Conservation (phyloP, 768 basidiomycete genomes). For the Pulveroboletus sp. region DNA sequence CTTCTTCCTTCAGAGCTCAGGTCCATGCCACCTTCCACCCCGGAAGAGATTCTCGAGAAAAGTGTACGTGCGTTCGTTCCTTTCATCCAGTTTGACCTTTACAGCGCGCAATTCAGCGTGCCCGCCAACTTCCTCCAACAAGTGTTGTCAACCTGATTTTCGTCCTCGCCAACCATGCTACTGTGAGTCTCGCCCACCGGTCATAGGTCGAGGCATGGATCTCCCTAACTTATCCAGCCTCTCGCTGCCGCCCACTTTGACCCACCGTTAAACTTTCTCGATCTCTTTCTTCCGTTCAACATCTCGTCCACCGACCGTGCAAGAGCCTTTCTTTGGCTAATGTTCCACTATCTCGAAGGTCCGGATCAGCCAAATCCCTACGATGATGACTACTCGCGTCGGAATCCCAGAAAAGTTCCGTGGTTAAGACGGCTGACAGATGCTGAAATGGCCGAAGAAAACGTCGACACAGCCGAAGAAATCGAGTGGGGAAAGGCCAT, state of each 20-base stretch:
- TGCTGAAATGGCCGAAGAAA: conserved; percentile 57
- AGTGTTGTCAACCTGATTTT: conserved; percentile 86
- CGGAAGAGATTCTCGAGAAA: conserved; percentile 67
- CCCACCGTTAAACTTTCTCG: conserved; percentile 67
- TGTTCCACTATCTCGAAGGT: conserved; percentile 77
- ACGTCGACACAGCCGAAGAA: conserved; percentile 75
- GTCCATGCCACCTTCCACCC: conserved; percentile 62
- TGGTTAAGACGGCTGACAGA: conserved; percentile 50
- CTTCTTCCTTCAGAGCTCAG: conserved; percentile 66
- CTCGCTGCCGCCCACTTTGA: conserved; percentile 70
- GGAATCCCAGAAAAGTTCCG: conserved; percentile 61
- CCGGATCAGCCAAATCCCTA: conserved; percentile 66
- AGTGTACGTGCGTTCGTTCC: conserved; percentile 40
- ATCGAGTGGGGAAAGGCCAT: conserved; percentile 72
- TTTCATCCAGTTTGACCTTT: conserved; percentile 3
- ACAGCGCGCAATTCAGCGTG: conserved; percentile 36
- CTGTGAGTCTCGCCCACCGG: conserved; percentile 42
- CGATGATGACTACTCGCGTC: conserved; percentile 57
- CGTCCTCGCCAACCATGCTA: conserved; percentile 72
- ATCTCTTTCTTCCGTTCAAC: conserved; percentile 76
- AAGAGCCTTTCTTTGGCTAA: conserved; percentile 75
- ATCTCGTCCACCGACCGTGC: conserved; percentile 72
- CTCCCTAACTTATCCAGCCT: conserved; percentile 37
- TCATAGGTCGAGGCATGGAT: conserved; percentile 3
- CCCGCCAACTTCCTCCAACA: conserved; percentile 68